Evolutionary conservation across 2,329 filamentous ascomycete species (phyloP), one percentile per base, ranked within the genome.

Genomic region (Fusarium fujikuroi): DNA sequence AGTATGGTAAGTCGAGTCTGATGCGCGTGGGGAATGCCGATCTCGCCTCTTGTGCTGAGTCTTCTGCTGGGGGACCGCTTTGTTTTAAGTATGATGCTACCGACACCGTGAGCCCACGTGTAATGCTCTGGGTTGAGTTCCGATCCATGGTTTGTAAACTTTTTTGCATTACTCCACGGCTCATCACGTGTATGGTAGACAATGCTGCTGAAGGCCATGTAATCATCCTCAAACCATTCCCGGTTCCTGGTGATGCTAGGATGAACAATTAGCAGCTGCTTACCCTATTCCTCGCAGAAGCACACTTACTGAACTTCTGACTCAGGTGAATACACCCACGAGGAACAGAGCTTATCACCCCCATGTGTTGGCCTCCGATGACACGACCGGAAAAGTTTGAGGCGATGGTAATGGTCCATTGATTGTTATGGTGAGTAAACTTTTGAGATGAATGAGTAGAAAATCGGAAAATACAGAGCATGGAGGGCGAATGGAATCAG

Each of bases 271-370:
- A 61, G 59, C 11, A 36, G 25, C 44, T 0, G 21, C 19, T 0
- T 52, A 36, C 49, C 18, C 32, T 19, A 1, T 3, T 14, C 16
- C 5, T 3, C 0, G 0, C 1, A 3, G 2, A 0, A 23, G 36
- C 5, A 7, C 8, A 19, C 47, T 23, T 2, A 52, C 32, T 52
- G n/a, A 4, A 52, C 2, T 15, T 52, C 16, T 1, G 16, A 36
- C 0, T 19, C 1, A 1, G 49, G n/a, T 15, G 32, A 52, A 3
- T 52, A 36, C 11, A 21, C 49, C 32, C n/a, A 52, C 0, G 32
- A 52, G 16, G 0, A 0, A 16, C 18, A 37, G 11, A 2, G 9
- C 10, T 19, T 25, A 0, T 6, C 30, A 11, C 19, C 1, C 5
- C 0, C 15, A 16, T 19, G 0, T 52, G 32, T 19, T 52, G 9